A percentile compares a stretch with the other conserved stretches of the same genome.
Evolutionary conservation across 2,329 filamentous ascomycete species (phyloP).

Genomic region (Macrophomina phaseolina): DNA sequence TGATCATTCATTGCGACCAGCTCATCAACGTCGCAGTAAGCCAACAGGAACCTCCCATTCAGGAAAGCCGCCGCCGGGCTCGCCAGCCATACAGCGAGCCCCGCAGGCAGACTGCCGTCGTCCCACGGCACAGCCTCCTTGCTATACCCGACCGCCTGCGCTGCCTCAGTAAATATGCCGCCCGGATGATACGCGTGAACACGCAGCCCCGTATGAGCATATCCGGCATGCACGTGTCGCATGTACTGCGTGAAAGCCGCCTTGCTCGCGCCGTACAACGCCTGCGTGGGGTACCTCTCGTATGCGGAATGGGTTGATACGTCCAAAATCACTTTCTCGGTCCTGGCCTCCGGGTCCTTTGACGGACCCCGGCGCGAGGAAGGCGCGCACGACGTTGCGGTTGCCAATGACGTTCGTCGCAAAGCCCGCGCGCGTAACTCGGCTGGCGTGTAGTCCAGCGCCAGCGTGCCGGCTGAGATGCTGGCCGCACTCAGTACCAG

Average conservation of each 20-base stretch:
- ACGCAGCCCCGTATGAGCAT: not conserved
- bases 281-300: slow-evolving; percentile 16
- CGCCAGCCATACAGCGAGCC: not conserved
- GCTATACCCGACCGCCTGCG: not conserved
- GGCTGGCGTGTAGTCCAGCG: slow-evolving; percentile 13
- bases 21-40: not conserved
- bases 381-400: slow-evolving; percentile 28
- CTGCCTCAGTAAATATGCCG: not conserved
- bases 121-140: not conserved
- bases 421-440: slow-evolving; percentile 27
- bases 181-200: not conserved
- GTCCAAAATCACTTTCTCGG: not conserved
- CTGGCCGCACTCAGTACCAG: slow-evolving; percentile 28
- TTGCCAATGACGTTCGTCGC: slow-evolving; percentile 29
- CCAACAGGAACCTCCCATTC: not conserved
- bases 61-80: not conserved
- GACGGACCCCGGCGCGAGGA: slow-evolving; percentile 21
- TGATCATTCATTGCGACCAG: not conserved
- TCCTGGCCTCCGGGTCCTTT: not conserved
- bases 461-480: not conserved
- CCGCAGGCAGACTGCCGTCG: not conserved
- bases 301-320: slow-evolving; percentile 14
- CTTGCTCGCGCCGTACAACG: slow-evolving; percentile 29
- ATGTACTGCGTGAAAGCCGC: slow-evolving; percentile 7
- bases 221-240: slow-evolving; percentile 24